Base-by-base conservation (phyloP, 2,329 filamentous ascomycete genomes). In the Thielaviopsis ethacetica region DNA sequence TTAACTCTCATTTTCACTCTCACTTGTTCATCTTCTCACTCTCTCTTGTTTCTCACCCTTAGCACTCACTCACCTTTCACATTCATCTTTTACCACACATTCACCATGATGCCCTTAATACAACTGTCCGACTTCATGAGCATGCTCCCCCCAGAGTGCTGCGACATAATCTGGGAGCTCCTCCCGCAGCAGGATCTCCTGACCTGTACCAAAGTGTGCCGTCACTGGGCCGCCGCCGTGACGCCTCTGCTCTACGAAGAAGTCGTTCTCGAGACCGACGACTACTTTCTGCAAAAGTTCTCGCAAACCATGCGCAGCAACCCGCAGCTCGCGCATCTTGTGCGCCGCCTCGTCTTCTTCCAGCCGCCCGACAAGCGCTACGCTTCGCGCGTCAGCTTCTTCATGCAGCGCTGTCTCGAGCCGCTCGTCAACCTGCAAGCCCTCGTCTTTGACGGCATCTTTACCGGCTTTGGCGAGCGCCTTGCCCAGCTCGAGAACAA, bases 261-360 rank as follows among this genome's bases (percentile, higher is more conserved):
- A 9, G 53, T 61, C 22, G 41, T 49, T n/a, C 56, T 61, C 13
- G 30, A 58, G 44, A 58, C 51, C 22, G 59, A 61, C 27, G 52
- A 58, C 56, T 61, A 61, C 49, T 61, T 58, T 26, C 44, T 58
- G 19, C 59, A 61, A 58, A 61, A 61, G 55, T 58, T 61, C 56
- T 55, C 56, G 6, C 27, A 55, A 26, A 47, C 59, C 15, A 49
- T 61, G n/a, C 55, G 52, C n/a, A 52, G 22, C 26, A 58, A 54
- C 56, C 59, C 59, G 13, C 24, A 51, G 9, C 47, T 61, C 10
- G 53, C 59, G 22, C 44, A 13, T 19, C 21, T 58, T 22, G 59
- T 61, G 19, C 59, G 59, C 55, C 50, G 53, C 22, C 51, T 61
- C 38, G 52, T 53, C 21, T 61, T 61, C 22, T 24, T 47, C 26